phyloP scores from a whole-genome alignment of 2,329 filamentous ascomycete species.

The Cladophialophora exuberans region DNA sequence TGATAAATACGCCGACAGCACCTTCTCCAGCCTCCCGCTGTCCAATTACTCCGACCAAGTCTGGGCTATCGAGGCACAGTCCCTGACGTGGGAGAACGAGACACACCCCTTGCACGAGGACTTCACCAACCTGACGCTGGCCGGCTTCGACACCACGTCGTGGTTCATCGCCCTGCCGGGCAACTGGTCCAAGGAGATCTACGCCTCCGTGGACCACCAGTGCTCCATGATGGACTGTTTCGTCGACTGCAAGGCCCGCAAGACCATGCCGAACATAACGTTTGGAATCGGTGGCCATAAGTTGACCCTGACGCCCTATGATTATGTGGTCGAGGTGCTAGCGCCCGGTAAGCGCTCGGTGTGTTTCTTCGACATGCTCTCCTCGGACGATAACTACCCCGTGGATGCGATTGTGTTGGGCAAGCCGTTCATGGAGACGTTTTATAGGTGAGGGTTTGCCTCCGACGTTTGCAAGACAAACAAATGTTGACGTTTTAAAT shows the following conservation, averaged over 20 bases:
- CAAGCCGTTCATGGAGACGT: neutral
- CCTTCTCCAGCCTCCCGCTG: neutral
- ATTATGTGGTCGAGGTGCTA: neutral
- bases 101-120: neutral
- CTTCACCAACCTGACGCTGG: neutral
- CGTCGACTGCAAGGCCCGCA: neutral
- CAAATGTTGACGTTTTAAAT: too few relatives aligned
- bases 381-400: neutral
- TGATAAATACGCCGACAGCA: neutral
- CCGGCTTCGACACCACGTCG: neutral
- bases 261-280: neutral
- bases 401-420: neutral
- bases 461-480: too few relatives aligned
- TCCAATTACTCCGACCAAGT: slow-evolving; percentile 1
- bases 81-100: neutral
- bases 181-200: slow-evolving; percentile 1
- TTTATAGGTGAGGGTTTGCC: too few relatives aligned
- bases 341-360: neutral
- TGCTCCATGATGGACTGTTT: neutral
- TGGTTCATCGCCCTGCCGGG: neutral
- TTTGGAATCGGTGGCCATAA: neutral
- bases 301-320: neutral
- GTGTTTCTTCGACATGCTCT: neutral
- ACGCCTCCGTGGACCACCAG: slow-evolving; percentile 1
- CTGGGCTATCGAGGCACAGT: slow-evolving; percentile 2